phyloP scores from a whole-genome alignment of 2,329 filamentous ascomycete genomes.

The Dactylellina cionopaga region DNA sequence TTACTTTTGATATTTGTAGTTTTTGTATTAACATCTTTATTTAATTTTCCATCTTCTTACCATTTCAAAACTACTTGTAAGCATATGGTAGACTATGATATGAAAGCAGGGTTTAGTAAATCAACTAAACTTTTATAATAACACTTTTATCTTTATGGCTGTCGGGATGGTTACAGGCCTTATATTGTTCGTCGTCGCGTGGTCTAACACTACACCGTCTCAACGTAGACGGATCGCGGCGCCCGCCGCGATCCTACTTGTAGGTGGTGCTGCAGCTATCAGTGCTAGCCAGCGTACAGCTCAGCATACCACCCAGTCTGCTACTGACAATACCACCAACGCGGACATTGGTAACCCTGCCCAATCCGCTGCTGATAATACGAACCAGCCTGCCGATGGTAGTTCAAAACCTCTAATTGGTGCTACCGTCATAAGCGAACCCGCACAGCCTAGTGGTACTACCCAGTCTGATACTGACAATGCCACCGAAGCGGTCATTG shows the following conservation, averaged over 20 bases:
- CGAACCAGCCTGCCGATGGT: not conserved
- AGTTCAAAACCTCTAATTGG: not conserved
- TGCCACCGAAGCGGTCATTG: not conserved
- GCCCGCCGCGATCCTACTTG: not conserved
- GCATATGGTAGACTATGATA: too few relatives aligned
- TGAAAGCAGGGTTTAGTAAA: too few relatives aligned
- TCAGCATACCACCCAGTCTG: not conserved
- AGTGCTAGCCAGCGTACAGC: not conserved
- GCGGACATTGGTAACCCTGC: not conserved
- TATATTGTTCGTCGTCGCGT: conserved; percentile 16
- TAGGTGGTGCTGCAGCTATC: not conserved
- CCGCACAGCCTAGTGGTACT: not conserved
- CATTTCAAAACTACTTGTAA: too few relatives aligned
- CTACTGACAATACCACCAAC: not conserved
- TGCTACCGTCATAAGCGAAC: not conserved
- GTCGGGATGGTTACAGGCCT: conserved; percentile 2
- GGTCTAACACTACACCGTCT: conserved; percentile 8
- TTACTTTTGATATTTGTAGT: too few relatives aligned
- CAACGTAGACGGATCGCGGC: not conserved
- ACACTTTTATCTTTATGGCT: too few relatives aligned
- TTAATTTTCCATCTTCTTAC: too few relatives aligned
- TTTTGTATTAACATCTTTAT: too few relatives aligned
- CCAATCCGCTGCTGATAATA: not conserved
- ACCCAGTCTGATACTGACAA: not conserved
- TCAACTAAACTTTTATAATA: too few relatives aligned